These are phyloP conservation scores for Dispira simplex DNA, from an alignment of 192 early-diverging fungal species.

Conservation along the genomic window DNA sequence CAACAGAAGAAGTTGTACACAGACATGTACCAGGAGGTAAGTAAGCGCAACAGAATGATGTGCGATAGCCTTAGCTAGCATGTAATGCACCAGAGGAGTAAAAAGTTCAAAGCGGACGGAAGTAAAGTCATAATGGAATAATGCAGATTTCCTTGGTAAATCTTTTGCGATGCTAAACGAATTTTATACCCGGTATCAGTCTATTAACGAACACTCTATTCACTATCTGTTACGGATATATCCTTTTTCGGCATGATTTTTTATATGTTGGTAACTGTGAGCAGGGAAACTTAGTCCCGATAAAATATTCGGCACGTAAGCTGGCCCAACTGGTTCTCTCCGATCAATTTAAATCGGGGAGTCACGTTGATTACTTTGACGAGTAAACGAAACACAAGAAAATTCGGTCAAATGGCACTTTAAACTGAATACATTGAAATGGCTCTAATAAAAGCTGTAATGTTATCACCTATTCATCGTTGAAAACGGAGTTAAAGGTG, in stretches of 20 bases:
- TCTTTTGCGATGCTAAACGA: background rate
- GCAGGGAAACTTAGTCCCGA: conserved; percentile 44
- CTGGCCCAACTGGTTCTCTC: conserved; percentile 41
- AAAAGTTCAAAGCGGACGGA: background rate
- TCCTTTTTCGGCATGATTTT: background rate
- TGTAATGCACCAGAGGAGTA: background rate
- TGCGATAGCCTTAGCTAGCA: background rate
- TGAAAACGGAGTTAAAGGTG: too few species aligned
- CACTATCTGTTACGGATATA: background rate
- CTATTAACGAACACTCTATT: background rate
- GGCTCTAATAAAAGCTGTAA: too few species aligned
- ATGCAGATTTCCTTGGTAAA: conserved; percentile 7
- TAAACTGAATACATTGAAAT: too few species aligned
- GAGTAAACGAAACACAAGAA: background rate
- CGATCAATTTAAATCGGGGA: conserved; percentile 40
- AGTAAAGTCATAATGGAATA: background rate
- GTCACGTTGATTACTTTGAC: conserved; percentile 58
- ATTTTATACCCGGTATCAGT: background rate
- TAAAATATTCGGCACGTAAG: conserved; percentile 43
- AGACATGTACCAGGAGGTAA: conserved; percentile 41
- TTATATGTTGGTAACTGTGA: background rate
- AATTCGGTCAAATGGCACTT: too few species aligned
- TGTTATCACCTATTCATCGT: too few species aligned
- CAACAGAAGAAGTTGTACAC: conserved; percentile 44
- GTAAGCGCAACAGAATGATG: background rate